Conservation (phyloP, 2,329 filamentous ascomycete genomes). For the Fusarium sp. region DNA sequence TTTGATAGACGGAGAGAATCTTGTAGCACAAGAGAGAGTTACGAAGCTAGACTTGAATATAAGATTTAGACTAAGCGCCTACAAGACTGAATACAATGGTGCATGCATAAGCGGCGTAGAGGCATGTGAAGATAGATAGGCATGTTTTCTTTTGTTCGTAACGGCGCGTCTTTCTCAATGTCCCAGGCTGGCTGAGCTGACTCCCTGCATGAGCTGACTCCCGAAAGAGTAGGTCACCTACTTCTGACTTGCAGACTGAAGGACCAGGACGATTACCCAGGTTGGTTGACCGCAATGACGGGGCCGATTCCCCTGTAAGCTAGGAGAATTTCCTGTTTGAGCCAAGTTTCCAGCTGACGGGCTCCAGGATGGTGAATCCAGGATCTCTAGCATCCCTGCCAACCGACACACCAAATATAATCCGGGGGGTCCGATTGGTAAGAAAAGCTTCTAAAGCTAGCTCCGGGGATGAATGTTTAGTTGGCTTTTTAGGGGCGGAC, state of each 20-base stretch:
- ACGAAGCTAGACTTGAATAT: background rate
- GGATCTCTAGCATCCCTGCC: background rate
- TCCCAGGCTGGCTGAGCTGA: too few relatives aligned
- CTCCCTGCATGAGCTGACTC: background rate
- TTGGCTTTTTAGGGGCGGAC: background rate
- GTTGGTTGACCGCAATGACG: background rate
- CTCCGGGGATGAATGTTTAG: background rate
- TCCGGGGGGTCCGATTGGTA: background rate
- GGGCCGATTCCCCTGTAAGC: background rate
- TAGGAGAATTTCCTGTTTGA: background rate
- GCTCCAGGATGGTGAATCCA: background rate
- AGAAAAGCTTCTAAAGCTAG: background rate
- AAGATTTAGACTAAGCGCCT: background rate
- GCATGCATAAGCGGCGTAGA: background rate
- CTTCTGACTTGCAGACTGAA: background rate
- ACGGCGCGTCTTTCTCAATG: background rate
- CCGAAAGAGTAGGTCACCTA: background rate
- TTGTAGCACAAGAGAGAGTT: too few relatives aligned
- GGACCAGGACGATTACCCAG: background rate
- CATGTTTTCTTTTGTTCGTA: background rate
- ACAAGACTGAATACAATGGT: background rate
- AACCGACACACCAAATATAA: background rate
- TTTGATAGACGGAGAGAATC: background rate
- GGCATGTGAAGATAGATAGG: too few relatives aligned
- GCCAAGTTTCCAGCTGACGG: background rate